A percentile compares a stretch with the other conserved stretches of the same genome.
phyloP scores from a whole-genome alignment of 2,329 filamentous ascomycete genomes.

The Exophiala aquamarina region DNA sequence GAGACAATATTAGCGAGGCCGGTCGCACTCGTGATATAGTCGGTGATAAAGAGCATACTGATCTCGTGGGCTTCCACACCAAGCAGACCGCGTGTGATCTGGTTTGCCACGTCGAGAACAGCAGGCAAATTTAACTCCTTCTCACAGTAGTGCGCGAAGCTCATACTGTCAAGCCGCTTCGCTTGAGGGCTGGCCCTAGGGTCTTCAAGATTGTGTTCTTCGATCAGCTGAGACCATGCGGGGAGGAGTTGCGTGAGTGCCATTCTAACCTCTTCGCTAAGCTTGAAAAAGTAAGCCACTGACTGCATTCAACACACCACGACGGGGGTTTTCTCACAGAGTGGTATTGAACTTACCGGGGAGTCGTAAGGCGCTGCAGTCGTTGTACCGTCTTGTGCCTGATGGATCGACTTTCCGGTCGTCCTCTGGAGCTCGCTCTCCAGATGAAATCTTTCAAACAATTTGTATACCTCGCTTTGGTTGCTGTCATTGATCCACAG shows the following conservation, averaged over 20 bases:
- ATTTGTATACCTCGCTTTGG: slow-evolving; percentile 35
- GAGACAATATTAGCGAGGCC: slow-evolving; percentile 54
- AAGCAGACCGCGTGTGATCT: slow-evolving; percentile 41
- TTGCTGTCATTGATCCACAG: slow-evolving; percentile 37
- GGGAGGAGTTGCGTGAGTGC: slow-evolving; percentile 34
- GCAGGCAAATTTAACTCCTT: background rate
- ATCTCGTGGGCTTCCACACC: slow-evolving; percentile 51
- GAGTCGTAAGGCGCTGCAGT: background rate
- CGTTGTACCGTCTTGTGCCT: background rate
- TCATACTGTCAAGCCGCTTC: slow-evolving; percentile 34
- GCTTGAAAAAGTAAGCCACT: no score
- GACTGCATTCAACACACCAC: no score
- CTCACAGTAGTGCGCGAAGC: slow-evolving; percentile 7
- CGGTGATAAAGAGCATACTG: slow-evolving; percentile 53
- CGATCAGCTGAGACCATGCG: slow-evolving; percentile 17
- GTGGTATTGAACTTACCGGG: background rate
- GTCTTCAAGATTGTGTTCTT: slow-evolving; percentile 1
- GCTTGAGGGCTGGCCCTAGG: slow-evolving; percentile 35
- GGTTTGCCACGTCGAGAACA: no score
- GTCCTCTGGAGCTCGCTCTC: slow-evolving; percentile 30
- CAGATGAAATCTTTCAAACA: slow-evolving; percentile 29
- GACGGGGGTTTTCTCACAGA: slow-evolving; percentile 23
- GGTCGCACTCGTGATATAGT: slow-evolving; percentile 53
- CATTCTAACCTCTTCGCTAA: no score
- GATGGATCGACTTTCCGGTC: background rate